Conservation (phyloP, 2,329 filamentous ascomycete species). For the Coniochaeta sp. region DNA sequence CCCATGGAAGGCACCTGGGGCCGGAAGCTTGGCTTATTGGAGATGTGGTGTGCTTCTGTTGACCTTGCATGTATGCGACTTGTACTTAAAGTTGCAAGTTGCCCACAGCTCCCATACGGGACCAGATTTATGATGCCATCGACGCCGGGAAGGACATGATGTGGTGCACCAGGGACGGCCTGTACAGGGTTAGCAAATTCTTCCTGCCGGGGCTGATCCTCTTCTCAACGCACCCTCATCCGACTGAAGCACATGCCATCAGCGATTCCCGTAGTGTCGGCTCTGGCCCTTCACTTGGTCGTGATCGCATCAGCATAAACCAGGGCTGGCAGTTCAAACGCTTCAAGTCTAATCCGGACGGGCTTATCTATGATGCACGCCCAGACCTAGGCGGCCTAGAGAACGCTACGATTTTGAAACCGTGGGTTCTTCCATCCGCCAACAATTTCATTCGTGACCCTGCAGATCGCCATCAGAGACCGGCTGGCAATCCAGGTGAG, state of each 20-base stretch:
- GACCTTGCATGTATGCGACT: no score
- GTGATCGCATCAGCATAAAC: conserved; percentile 25
- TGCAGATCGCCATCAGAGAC: conserved; percentile 12
- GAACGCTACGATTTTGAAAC: conserved; percentile 13
- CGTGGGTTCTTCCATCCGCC: conserved; percentile 23
- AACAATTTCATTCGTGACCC: conserved; percentile 21
- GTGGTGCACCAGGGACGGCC: not conserved
- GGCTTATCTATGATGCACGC: conserved; percentile 17
- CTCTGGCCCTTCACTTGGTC: conserved; percentile 1
- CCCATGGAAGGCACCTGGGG: no score
- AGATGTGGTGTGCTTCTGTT: no score
- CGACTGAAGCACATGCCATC: not conserved
- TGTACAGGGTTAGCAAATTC: not conserved
- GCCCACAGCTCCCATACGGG: no score
- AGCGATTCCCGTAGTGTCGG: not conserved
- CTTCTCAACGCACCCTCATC: not conserved
- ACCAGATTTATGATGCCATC: no score
- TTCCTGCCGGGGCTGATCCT: not conserved
- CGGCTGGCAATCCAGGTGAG: conserved; percentile 9
- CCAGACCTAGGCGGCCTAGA: not conserved
- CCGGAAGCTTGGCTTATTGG: no score
- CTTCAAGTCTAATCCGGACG: conserved; percentile 24
- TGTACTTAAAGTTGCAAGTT: no score
- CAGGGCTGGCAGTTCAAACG: conserved; percentile 24
- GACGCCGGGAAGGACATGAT: no score